Evolutionary conservation across 495 filamentous ascomycete species (phyloP), one percentile per base, ranked within the genome.

Genomic region (Astrothelium macrocarpum): DNA sequence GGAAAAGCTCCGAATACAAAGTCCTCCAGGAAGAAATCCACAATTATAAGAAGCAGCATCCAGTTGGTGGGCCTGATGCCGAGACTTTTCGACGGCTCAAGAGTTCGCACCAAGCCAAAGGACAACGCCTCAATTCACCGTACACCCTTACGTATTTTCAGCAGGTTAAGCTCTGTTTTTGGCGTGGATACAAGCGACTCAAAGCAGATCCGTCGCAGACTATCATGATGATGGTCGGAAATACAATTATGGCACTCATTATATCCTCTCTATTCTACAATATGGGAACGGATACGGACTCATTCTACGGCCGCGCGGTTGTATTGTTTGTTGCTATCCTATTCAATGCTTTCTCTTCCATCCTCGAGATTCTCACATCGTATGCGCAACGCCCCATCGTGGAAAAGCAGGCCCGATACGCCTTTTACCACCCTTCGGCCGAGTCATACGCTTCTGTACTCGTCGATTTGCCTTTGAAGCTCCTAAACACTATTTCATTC

Each of bases 251-350:
- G 82, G 79, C 89, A 18, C 75, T 96, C 26, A 86, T 97, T 71
- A 83, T 95, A 68, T 82, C 86, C 23, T 88, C 83, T 67, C 84
- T 96, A 49, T 97, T 95, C 76, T 93, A 85, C 75, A 86, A 95
- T 66, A 71, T 94, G n/a, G n/a, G n/a, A n/a, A n/a, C n/a, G n/a
- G n/a, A n/a, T n/a, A n/a, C n/a, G n/a, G n/a, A n/a, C n/a, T n/a
- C n/a, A n/a, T n/a, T n/a, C n/a, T n/a, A n/a, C 77, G 79, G 81
- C 62, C 82, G 89, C 23, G 90, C 88, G n/a, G 87, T 87, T 53
- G 76, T 96, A 2, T 77, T 97, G 11, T 97, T 96, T 80, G 95
- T 96, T 71, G 86, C 90, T 34, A 85, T 92, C 70, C 78, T 97
- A 39, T 81, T 95, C 74, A 95, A 93, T 72, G 90, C 90, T 29